Base-by-base conservation (phyloP, 805 yeast species). In the Wickerhamomyces mucosus region DNA sequence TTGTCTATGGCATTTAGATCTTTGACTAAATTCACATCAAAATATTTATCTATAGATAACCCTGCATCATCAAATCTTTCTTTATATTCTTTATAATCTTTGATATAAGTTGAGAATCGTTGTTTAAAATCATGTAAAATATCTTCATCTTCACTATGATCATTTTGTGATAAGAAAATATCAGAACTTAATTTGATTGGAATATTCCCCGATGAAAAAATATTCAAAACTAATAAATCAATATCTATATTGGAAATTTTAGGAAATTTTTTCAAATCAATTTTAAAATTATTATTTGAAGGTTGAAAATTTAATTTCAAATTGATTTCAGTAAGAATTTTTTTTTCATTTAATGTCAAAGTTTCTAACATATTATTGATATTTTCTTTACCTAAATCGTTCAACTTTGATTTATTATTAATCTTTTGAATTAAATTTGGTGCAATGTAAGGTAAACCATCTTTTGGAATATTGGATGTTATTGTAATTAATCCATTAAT, bases 181-280 rank as follows among this genome's bases (percentile, higher is more conserved):
- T 53, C 56, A 1, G 56, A 38, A 14, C 60, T 56, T n/a, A 67
- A 36, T 31, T 56, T 56, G 13, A 66, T 45, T 13, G 73, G 72
- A 26, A 67, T 61, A 1, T 65, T 53, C 16, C 49, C 41, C 7
- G 45, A 51, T 0, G 67, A 59, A 26, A 39, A 52, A 6, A 47
- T 48, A 19, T 61, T 59, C 9, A 59, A 45, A n/a, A 50, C 55
- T 5, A 59, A 23, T 16, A 62, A 40, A 17, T 50, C 54, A 2
- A 58, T 49, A 0, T 51, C 36, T 2, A 59, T 43, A 7, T 44
- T 30, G 15, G 47, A 48, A 19, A 58, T 41, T 8, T 45, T 47
- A 6, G 63, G 63, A 9, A 60, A 58, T 5, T 33, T 33, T 3
- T 32, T 13, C 18, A 43, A 50, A 3, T 48, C 41, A 11, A 38